A percentile compares a stretch with the other conserved stretches of the same genome.
Evolutionary conservation across 2,329 filamentous ascomycete genomes (phyloP).

Genomic region (Tolypocladium album): DNA sequence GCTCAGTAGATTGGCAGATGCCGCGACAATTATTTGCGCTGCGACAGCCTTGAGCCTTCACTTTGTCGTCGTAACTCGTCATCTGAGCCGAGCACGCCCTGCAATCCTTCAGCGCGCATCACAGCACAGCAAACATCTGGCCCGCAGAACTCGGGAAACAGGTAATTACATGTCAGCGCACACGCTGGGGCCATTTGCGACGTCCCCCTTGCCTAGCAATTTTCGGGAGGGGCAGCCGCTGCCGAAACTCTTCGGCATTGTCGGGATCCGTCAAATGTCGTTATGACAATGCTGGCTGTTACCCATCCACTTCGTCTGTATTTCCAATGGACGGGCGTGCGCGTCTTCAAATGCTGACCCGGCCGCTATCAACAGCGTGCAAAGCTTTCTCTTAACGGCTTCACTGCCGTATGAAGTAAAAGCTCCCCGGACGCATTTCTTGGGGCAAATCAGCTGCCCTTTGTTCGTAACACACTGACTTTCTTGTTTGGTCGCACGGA

Average conservation of each 20-base stretch:
- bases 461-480: too few species aligned
- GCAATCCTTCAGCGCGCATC: not conserved
- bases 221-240: slow-evolving; percentile 2
- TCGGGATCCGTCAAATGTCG: not conserved
- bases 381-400: not conserved
- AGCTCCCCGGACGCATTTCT: too few species aligned
- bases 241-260: slow-evolving; percentile 7
- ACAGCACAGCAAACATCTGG: slow-evolving; percentile 1
- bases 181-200: not conserved
- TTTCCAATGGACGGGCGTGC: not conserved
- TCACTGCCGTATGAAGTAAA: too few species aligned
- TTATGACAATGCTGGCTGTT: not conserved
- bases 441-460: too few species aligned
- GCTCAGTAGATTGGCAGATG: not conserved
- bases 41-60: not conserved
- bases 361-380: not conserved
- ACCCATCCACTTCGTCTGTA: not conserved
- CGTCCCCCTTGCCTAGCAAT: not conserved
- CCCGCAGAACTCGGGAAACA: not conserved
- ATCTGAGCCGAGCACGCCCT: not conserved
- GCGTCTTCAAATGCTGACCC: not conserved
- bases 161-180: not conserved
- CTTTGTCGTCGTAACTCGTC: not conserved
- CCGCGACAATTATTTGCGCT: not conserved
- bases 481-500: too few species aligned